Base-by-base conservation (phyloP, 2,329 filamentous ascomycete genomes). In the Aspergillus cejpii region DNA sequence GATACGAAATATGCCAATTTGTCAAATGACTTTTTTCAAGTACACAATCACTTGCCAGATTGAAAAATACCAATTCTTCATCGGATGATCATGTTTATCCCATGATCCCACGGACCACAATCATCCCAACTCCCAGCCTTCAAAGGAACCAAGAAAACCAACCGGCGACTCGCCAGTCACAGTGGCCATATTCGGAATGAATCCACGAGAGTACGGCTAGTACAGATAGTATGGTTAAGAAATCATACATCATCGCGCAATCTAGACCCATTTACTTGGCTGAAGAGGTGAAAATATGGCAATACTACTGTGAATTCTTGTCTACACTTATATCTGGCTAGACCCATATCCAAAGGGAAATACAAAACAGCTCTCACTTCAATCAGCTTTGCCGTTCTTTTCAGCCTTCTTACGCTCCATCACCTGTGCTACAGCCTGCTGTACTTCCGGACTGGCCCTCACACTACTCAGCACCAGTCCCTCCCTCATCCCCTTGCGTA, bases 381-480 rank as follows among this genome's bases (percentile, higher is more conserved):
- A 59, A 38, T 59, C 50, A 3, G 24, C 50, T 37, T 58, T 34
- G 15, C 31, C 17, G 17, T 34, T 56, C 39, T 48, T 57, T 19
- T 55, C 56, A 29, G 46, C 51, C 53, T 83, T 75, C 55, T 80
- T 71, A 60, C 75, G 80, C 62, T 79, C 76, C 45, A 90, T 68
- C 21, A 82, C 81, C 47, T 75, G 77, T 19, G 81, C 81, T 55
- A 95, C 74, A 0, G 89, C 89, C 64, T 87, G 83, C 55, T 83
- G 78, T 6, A 97, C 91, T 68, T 91, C 87, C 1, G 83, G 83
- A 65, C 91, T 86, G 38, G 78, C 80, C 53, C 81, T 77, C 48
- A 94, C 85, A 11, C 83, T 90, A 61, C 94, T 94, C 64, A 94
- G 82, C 40, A 96, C 81, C 55, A 97, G 72, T 77, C 88, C 94